Conservation (phyloP, 2,329 filamentous ascomycete genomes). For the Mycosphaerelloides madeirae region DNA sequence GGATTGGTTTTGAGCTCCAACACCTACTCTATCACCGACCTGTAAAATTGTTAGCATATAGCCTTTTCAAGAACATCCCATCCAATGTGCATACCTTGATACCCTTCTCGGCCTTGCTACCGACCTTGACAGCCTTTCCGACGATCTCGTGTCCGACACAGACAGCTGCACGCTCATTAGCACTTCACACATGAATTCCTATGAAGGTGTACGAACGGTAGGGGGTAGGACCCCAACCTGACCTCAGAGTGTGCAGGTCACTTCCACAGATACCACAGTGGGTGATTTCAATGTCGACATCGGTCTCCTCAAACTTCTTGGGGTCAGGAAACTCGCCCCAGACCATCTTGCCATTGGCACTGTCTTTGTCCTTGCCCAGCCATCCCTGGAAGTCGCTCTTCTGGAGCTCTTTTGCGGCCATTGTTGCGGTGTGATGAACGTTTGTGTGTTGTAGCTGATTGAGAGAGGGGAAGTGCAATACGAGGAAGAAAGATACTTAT, state of each 20-base stretch:
- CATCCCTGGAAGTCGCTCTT: constrained; percentile 55
- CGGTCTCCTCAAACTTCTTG: constrained; percentile 37
- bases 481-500: no score
- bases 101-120: constrained; percentile 27
- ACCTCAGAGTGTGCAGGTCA: constrained; percentile 31
- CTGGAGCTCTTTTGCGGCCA: constrained; percentile 14
- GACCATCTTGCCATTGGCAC: constrained; percentile 51
- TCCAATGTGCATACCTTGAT: constrained; percentile 21
- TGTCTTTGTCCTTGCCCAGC: constrained; percentile 48
- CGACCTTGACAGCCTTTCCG: constrained; percentile 31
- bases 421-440: neutral
- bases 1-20: constrained; percentile 46
- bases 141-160: constrained; percentile 35
- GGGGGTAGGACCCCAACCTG: constrained; percentile 43
- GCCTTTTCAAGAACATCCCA: no score
- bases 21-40: constrained; percentile 42
- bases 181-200: neutral
- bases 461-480: no score
- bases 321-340: constrained; percentile 43
- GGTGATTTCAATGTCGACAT: constrained; percentile 40
- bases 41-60: no score
- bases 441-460: neutral
- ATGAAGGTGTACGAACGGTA: constrained; percentile 22
- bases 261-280: constrained; percentile 37
- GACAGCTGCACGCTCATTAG: constrained; percentile 4